Conservation (phyloP, 768 basidiomycete genomes). For the Pulveroboletus sp. region DNA sequence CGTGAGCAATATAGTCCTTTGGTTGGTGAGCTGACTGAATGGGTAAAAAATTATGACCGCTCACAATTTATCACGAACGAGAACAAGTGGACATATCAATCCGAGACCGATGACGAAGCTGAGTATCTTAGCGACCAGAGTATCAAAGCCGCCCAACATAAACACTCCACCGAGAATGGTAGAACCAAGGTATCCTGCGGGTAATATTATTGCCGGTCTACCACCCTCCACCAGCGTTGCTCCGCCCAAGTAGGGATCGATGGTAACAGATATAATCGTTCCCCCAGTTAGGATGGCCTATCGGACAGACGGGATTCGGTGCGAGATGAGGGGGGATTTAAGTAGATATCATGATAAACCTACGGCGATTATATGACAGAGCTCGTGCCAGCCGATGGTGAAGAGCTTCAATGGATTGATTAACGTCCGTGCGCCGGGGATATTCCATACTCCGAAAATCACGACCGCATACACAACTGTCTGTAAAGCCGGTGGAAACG, state of each 20-base stretch:
- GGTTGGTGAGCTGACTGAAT: conserved; percentile 10
- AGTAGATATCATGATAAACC: conserved; percentile 27
- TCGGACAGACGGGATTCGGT: neutral
- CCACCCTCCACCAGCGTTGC: conserved; percentile 69
- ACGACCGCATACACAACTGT: conserved; percentile 82
- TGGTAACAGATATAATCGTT: conserved; percentile 71
- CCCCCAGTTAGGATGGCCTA: conserved; percentile 81
- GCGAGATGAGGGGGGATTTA: conserved; percentile 6
- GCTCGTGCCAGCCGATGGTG: conserved; percentile 86
- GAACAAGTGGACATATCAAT: conserved; percentile 75
- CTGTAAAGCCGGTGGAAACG: conserved; percentile 35
- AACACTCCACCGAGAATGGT: conserved; percentile 80
- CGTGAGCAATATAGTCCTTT: conserved; percentile 82
- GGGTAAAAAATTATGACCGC: conserved; percentile 25
- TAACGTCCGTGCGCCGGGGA: conserved; percentile 71
- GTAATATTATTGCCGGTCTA: conserved; percentile 62
- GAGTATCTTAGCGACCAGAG: conserved; percentile 85
- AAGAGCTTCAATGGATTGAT: conserved; percentile 85
- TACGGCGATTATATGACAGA: conserved; percentile 78
- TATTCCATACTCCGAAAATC: conserved; percentile 85
- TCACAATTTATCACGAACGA: conserved; percentile 88
- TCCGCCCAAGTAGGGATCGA: conserved; percentile 77
- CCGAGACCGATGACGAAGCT: conserved; percentile 89
- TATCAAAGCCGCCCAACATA: conserved; percentile 81
- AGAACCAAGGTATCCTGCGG: conserved; percentile 81